These are phyloP conservation scores for Monilinia laxa DNA, from an alignment of 2,329 filamentous ascomycete genomes.

Conservation along the genomic window DNA sequence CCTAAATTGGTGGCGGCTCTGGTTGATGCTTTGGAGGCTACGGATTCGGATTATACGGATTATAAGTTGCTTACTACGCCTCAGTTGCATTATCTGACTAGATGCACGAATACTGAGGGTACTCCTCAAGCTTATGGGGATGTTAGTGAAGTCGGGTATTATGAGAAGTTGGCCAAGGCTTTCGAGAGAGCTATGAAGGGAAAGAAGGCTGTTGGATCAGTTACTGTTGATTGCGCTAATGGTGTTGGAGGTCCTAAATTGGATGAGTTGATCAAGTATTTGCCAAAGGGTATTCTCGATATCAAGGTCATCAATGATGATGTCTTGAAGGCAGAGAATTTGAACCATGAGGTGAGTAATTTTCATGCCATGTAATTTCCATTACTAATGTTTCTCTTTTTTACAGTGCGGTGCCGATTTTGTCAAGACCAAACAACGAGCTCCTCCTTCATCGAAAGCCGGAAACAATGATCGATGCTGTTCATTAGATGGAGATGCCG, in stretches of 20 bases:
- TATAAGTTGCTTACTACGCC: slow-evolving; percentile 92
- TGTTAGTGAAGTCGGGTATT: slow-evolving; percentile 88
- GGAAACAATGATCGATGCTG: slow-evolving; percentile 75
- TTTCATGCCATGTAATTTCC: not conserved
- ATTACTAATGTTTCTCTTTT: slow-evolving; percentile 32
- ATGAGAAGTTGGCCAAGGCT: slow-evolving; percentile 83
- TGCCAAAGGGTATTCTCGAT: slow-evolving; percentile 71
- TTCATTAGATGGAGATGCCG: slow-evolving; percentile 92
- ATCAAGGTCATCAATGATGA: slow-evolving; percentile 91
- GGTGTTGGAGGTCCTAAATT: slow-evolving; percentile 94
- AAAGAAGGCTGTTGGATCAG: slow-evolving; percentile 67
- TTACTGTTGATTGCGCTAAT: slow-evolving; percentile 94
- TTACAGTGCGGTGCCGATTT: slow-evolving; percentile 86
- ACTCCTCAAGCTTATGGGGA: slow-evolving; percentile 86
- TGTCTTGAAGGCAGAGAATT: slow-evolving; percentile 80
- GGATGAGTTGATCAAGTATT: slow-evolving; percentile 77
- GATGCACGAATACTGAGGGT: slow-evolving; percentile 89
- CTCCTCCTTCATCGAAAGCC: slow-evolving; percentile 79
- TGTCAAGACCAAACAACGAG: slow-evolving; percentile 94
- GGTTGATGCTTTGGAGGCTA: slow-evolving; percentile 74
- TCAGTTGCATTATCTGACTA: slow-evolving; percentile 95
- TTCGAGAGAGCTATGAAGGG: slow-evolving; percentile 82
- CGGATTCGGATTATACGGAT: slow-evolving; percentile 73
- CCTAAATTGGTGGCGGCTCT: slow-evolving; percentile 78
- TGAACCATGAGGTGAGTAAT: slow-evolving; percentile 77